Base-by-base conservation (phyloP, 2,329 filamentous ascomycete species). In the Colletotrichum sp. region DNA sequence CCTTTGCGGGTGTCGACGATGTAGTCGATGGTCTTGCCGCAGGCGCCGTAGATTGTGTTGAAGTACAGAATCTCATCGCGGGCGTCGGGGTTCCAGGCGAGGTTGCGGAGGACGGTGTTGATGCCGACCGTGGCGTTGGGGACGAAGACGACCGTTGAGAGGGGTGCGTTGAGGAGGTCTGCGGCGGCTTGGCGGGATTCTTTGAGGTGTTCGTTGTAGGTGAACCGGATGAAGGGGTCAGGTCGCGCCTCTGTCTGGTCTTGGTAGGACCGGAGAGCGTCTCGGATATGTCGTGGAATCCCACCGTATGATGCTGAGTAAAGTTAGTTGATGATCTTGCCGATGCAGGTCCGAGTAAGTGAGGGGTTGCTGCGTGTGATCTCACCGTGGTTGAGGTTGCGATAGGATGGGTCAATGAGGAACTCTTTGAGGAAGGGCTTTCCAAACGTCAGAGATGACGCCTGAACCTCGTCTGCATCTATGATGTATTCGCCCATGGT, bases 1-100 rank as follows among this genome's bases (percentile, higher is more conserved):
- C 85, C 86, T 1, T 78, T 86, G 3, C 88, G 91, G 3, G 90
- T 92, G 81, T 98, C 96, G n/a, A 90, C 88, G 44, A 97, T 85
- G 72, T 87, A 96, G 57, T 93, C 88, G 21, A 97, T 87, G 0
- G 92, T 92, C 81, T 95, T 95, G 72, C 93, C 94, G 82, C 95
- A 96, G 1, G 92, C 93, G 72, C 92, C 93, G 82, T 98, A 98
- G 69, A 96, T 90, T 55, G 94, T 95, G 49, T 90, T 90, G 82
- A 98, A 98, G 84, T 93, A 94, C 60, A 98, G 80, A 77, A 98
- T 94, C 77, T 94, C 92, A 82, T 98, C 96, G 28, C 92, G 91
- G 77, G 96, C 94, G 77, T 94, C 93, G 0, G 87, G 83, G 49
- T 91, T 83, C 89, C 93, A 98, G 2, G 82, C 81, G 3, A 98